Evolutionary conservation across 495 filamentous ascomycete genomes (phyloP), one percentile per base, ranked within the genome.

Genomic region (Penicillium steckii): DNA sequence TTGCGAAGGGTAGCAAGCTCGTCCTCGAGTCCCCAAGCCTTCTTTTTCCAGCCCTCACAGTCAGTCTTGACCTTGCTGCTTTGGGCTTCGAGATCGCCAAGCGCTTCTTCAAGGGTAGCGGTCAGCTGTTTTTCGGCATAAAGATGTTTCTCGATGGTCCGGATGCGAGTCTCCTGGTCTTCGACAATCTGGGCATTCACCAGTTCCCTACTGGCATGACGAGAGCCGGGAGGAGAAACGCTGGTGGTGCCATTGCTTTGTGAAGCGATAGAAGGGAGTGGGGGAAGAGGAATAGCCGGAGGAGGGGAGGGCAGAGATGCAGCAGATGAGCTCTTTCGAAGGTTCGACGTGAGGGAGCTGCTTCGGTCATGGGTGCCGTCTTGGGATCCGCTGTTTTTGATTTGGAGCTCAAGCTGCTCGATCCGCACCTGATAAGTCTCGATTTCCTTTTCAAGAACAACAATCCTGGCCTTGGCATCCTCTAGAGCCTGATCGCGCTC

Each of bases 111-210:
- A 26, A 98, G 79, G 25, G 91, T 96, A 17, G 87, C 83, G 4
- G 93, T 97, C 22, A 98, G 85, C 64, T 97, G 93, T 67, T 95
- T 96, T 76, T 98, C 94, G 22, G 95, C 92, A 53, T 86, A 87
- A 25, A 98, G 82, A 65, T 97, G 91, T 76, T 96, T 96, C 76
- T 97, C 94, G 56, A 98, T 96, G 21, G 91, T 93, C 41, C 87
- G 85, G 64, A 98, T 95, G 42, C 91, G 93, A 32, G 88, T 85
- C 68, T 97, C 95, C 65, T 96, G 91, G 56, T 98, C 94, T 57
- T 97, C 93, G 43, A 77, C 70, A 5, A 79, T 32, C 62, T 89
- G 84, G 24, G 78, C 76, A 42, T 78, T 76, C 44, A 82, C 84
- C 50, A 93, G 78, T 59, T 97, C 92, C 59, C 93, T 95, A 75